phyloP scores from a whole-genome alignment of 345 rosid species.

The Arabis hirsuta region DNA sequence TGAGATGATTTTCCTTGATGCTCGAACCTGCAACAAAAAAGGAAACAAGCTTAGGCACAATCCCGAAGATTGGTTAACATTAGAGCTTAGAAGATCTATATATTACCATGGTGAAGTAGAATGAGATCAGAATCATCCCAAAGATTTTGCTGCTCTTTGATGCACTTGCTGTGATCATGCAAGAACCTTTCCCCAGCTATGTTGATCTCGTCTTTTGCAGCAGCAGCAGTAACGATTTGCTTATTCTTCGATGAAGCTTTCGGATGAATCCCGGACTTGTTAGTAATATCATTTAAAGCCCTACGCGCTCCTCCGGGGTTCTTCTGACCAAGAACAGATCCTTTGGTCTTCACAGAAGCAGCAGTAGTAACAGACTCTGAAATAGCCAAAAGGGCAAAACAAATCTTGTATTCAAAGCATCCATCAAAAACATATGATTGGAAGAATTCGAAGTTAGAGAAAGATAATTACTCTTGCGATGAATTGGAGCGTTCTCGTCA shows the following conservation, averaged over 20 bases:
- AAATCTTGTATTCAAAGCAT: slow-evolving; percentile 9
- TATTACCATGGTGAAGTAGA: slow-evolving; percentile 54
- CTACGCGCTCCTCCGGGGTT: slow-evolving; percentile 51
- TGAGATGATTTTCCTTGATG: slow-evolving; percentile 28
- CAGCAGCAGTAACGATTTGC: slow-evolving; percentile 28
- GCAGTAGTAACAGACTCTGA: slow-evolving; percentile 38
- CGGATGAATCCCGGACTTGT: slow-evolving; percentile 46
- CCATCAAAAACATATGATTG: neutral
- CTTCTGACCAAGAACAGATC: slow-evolving; percentile 49
- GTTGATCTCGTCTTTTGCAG: slow-evolving; percentile 44
- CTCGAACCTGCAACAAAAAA: slow-evolving; percentile 20
- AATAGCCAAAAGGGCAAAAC: neutral
- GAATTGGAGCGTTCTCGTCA: slow-evolving; percentile 45
- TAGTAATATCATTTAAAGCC: slow-evolving; percentile 64
- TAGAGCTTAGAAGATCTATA: neutral
- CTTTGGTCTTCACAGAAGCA: slow-evolving; percentile 42
- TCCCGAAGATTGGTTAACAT: neutral
- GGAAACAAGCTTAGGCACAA: slow-evolving; percentile 16
- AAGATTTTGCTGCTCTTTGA: slow-evolving; percentile 44
- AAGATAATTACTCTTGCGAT: slow-evolving; percentile 28
- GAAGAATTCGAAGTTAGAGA: neutral
- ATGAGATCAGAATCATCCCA: slow-evolving; percentile 48
- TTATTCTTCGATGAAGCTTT: slow-evolving; percentile 46
- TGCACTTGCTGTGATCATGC: slow-evolving; percentile 62
- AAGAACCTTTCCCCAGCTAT: slow-evolving; percentile 54